Evolutionary conservation across 139 green algal genomes (phyloP), one percentile per base, ranked within the genome.

Genomic region (Chlorella sorokiniana): DNA sequence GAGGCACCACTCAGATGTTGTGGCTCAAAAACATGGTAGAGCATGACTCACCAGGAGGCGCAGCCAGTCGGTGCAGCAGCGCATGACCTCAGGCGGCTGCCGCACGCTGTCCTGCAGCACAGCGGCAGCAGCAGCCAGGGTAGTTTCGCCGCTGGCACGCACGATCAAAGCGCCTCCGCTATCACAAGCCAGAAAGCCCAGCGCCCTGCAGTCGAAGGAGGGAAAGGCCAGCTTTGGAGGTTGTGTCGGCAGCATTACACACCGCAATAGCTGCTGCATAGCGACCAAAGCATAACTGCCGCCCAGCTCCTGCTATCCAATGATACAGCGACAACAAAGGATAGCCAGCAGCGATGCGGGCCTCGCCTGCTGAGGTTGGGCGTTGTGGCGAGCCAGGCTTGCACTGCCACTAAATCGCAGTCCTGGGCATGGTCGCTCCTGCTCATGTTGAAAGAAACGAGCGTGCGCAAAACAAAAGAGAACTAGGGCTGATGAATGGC

Each of bases 321-420:
- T n/a, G n/a, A n/a, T n/a, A n/a, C n/a, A n/a, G n/a, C n/a, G n/a
- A n/a, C n/a, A n/a, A n/a, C n/a, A n/a, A n/a, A n/a, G n/a, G n/a
- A n/a, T n/a, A n/a, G n/a, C n/a, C 48, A 59, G 16, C 48, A 59
- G 1, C 70, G n/a, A n/a, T n/a, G n/a, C n/a, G n/a, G n/a, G n/a
- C n/a, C n/a, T n/a, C 22, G 33, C 70, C 70, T 78, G 70, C 70
- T 78, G 27, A 45, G 52, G 48, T 41, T 38, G 35, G 54, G 48
- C 11, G 56, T 52, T 23, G 45, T 48, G 9, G 63, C 76, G 37
- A 56, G 65, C 70, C 76, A 70, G 52, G 82, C 65, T 67, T 89
- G 86, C 56, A 90, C 65, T 54, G 84, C 37, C 72, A 90, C 67
- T 62, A 87, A 37, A 65, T 90, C 86, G 27, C 72, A 83, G 44